phyloP scores from a whole-genome alignment of 1,284 basidiomycete genomes.

The Termitomyces sp. region DNA sequence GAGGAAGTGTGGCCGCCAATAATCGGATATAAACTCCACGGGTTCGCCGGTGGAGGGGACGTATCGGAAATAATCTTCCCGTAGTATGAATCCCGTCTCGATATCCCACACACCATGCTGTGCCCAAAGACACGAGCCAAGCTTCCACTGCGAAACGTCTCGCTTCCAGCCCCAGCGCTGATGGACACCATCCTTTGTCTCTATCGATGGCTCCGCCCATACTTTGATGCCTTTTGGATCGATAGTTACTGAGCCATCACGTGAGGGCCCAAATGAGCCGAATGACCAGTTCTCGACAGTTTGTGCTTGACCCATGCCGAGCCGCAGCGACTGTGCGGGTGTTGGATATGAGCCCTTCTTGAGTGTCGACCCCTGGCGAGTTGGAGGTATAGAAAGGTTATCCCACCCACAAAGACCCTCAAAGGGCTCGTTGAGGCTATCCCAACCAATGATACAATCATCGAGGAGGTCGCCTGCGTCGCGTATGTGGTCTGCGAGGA shows the following conservation, averaged over 20 bases:
- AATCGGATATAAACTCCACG: slow-evolving; percentile 75
- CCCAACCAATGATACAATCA: slow-evolving; percentile 92
- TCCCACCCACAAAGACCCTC: slow-evolving; percentile 81
- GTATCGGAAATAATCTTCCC: slow-evolving; percentile 76
- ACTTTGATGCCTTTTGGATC: slow-evolving; percentile 79
- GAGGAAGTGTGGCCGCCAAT: slow-evolving; percentile 78
- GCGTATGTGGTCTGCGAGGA: slow-evolving; percentile 71
- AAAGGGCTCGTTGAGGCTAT: slow-evolving; percentile 92
- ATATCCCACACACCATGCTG: slow-evolving; percentile 91
- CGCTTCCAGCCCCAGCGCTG: slow-evolving; percentile 81
- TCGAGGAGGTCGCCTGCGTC: slow-evolving; percentile 78
- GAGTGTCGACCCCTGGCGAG: slow-evolving; percentile 63
- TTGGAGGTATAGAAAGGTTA: slow-evolving; percentile 66
- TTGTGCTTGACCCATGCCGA: slow-evolving; percentile 86
- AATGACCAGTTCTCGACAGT: slow-evolving; percentile 87
- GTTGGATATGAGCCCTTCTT: slow-evolving; percentile 88
- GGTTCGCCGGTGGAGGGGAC: slow-evolving; percentile 32
- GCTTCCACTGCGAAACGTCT: slow-evolving; percentile 62
- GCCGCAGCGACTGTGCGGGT: slow-evolving; percentile 76
- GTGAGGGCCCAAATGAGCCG: slow-evolving; percentile 73
- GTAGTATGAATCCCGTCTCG: slow-evolving; percentile 60
- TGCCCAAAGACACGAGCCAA: slow-evolving; percentile 91
- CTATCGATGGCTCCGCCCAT: slow-evolving; percentile 58
- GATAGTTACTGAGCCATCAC: slow-evolving; percentile 68
- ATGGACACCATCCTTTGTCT: slow-evolving; percentile 40